Conservation (phyloP, 2,329 filamentous ascomycete species). For the Tolypocladium ovalisporum region DNA sequence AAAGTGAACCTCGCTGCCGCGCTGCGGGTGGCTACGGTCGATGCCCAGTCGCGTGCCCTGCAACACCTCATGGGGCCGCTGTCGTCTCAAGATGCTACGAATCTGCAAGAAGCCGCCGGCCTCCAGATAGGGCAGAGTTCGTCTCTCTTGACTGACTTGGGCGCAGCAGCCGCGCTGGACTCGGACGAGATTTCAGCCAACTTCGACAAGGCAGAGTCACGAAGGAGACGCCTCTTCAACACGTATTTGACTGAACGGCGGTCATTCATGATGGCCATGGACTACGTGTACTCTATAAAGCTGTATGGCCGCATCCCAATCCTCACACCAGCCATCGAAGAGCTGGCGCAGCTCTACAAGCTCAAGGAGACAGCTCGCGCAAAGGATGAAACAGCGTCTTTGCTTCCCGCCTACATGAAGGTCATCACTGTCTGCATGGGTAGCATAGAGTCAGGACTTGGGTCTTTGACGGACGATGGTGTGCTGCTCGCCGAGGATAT, state of each 20-base stretch:
- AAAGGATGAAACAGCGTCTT: constrained; percentile 28
- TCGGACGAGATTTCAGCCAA: constrained; percentile 43
- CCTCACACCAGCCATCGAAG: constrained; percentile 13
- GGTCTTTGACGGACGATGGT: constrained; percentile 37
- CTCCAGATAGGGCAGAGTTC: constrained; percentile 48
- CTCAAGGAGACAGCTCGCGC: constrained; percentile 13
- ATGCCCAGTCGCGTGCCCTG: constrained; percentile 74
- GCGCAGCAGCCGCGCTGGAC: constrained; percentile 33
- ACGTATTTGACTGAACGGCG: constrained; percentile 63
- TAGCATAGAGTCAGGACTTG: constrained; percentile 36
- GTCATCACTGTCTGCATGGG: constrained; percentile 37
- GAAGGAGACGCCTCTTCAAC: constrained; percentile 57
- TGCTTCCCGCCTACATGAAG: constrained; percentile 37
- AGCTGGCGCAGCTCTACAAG: constrained; percentile 19
- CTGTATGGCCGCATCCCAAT: constrained; percentile 29
- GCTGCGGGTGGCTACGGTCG: constrained; percentile 67
- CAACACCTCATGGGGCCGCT: constrained; percentile 60
- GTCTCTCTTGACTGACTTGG: constrained; percentile 43
- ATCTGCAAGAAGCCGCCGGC: constrained; percentile 63
- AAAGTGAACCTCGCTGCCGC: constrained; percentile 73
- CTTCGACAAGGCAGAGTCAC: constrained; percentile 52
- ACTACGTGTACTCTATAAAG: constrained; percentile 40
- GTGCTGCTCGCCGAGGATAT: constrained; percentile 39
- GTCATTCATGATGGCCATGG: constrained; percentile 53
- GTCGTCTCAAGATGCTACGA: constrained; percentile 67